Base-by-base conservation (phyloP, 1,284 basidiomycete species). In the Cutaneotrichosporon dermatis region DNA sequence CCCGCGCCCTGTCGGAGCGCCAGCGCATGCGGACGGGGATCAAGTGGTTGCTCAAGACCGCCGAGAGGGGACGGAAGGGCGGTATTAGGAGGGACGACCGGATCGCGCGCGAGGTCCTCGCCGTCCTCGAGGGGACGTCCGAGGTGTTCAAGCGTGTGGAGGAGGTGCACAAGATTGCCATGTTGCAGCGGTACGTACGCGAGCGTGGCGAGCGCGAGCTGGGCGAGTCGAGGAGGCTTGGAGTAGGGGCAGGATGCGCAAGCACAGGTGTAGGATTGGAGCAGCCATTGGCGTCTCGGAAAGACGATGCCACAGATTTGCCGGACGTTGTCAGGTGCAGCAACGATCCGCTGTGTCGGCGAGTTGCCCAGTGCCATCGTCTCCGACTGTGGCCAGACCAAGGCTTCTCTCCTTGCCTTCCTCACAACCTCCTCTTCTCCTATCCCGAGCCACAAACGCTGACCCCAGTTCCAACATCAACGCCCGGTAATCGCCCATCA, bases 61-160 rank as follows among this genome's bases (percentile, higher is more conserved):
- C 83, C 56, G 80, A 85, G 60, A 79, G 73, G 44, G 76, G 75
- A 1, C 59, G 74, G 45, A 78, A 79, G 60, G 73, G 80, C 0
- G 88, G 85, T 6, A 79, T 81, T 60, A 81, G 76, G 7, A 61
- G 88, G 3, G 84, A 85, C 66, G 84, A 87, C 69, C 80, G 89
- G 58, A 74, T 92, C 60, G 90, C 90, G 45, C 81, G 85, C 70
- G 89, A 92, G 78, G 76, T 91, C 36, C 81, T 92, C 43, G 81
- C 80, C 0, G 82, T 89, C 25, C 66, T 92, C 4, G 83, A 86
- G 67, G 87, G 86, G 3, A 76, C 77, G 37, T 84, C 82, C 53
- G 80, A 80, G 37, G 82, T 82, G 39, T 79, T 87, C 60, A 79
- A 82, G 66, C 82, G 82, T 67, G 85, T 90, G 76, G 79, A 79